These are phyloP conservation scores for Trypanosoma caninum DNA, from an alignment of 208 protist species.

Conservation along the genomic window DNA sequence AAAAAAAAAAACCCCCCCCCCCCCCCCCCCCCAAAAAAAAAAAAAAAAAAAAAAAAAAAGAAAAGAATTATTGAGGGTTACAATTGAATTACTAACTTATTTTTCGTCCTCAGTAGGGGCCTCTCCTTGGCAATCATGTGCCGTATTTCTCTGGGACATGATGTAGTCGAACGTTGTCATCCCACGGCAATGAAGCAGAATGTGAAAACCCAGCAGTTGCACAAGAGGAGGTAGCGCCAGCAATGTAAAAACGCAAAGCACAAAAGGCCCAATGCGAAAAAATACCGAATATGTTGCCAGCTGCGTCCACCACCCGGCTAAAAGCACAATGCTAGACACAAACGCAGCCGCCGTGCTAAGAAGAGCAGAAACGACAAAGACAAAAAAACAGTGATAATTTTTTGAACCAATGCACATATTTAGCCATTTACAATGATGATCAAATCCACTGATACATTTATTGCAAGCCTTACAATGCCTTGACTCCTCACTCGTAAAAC, in stretches of 20 bases:
- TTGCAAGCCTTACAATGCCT: conserved; percentile 92
- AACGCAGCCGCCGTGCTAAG: conserved; percentile 25
- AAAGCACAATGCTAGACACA: conserved; percentile 30
- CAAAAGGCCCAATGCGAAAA: conserved; percentile 54
- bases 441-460: conserved; percentile 84
- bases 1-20: neutral
- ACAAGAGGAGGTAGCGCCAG: conserved; percentile 33
- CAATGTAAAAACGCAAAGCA: conserved; percentile 36
- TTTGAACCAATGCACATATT: conserved; percentile 83
- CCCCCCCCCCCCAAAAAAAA: neutral
- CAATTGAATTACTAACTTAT: neutral
- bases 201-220: conserved; percentile 66
- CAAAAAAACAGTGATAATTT: conserved; percentile 82
- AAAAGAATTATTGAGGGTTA: neutral
- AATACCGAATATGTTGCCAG: conserved; percentile 42
- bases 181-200: conserved; percentile 31
- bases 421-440: conserved; percentile 93
- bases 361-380: conserved; percentile 35
- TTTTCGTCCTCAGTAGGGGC: neutral
- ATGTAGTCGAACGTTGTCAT: conserved; percentile 73
- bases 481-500: conserved; percentile 42
- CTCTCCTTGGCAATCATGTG: neutral
- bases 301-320: conserved; percentile 55
- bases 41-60: conserved; percentile 8
- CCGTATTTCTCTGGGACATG: conserved; percentile 9